These are phyloP conservation scores for Paradendryphiella salina DNA, from an alignment of 2,329 filamentous ascomycete genomes.

Conservation along the genomic window DNA sequence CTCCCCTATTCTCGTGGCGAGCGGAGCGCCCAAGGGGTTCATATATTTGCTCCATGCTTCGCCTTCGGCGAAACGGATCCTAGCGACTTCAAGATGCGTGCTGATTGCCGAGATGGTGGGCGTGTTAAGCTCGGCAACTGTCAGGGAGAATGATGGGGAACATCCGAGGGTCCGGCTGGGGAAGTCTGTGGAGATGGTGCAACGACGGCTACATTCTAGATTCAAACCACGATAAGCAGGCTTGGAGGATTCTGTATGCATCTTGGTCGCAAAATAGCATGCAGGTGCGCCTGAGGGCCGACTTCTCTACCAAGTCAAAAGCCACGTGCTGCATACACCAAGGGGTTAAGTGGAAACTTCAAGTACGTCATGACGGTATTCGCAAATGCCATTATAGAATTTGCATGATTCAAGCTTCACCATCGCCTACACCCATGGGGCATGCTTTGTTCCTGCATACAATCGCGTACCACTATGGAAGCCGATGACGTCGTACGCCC, in stretches of 20 bases:
- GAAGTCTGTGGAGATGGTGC: constrained; percentile 5
- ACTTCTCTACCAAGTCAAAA: background rate
- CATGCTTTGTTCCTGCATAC: constrained; percentile 6
- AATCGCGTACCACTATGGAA: background rate
- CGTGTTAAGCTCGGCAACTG: constrained; percentile 39
- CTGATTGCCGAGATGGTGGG: constrained; percentile 20
- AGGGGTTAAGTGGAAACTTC: background rate
- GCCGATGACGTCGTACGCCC: constrained; percentile 34
- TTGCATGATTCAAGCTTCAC: background rate
- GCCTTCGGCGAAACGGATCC: constrained; percentile 24
- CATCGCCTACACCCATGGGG: background rate
- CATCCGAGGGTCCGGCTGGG: constrained; percentile 28
- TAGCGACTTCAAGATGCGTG: constrained; percentile 6
- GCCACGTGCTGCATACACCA: constrained; percentile 6
- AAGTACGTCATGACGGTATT: constrained; percentile 6
- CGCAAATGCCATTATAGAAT: background rate
- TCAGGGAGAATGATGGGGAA: constrained; percentile 20
- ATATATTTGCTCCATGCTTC: constrained; percentile 25
- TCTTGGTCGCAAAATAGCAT: background rate
- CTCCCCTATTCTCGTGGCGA: constrained; percentile 10
- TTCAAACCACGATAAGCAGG: background rate
- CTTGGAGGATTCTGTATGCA: background rate
- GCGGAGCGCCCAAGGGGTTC: background rate
- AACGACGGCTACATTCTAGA: background rate
- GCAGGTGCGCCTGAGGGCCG: background rate